phyloP scores from a whole-genome alignment of 441 rosid genomes.

The Gossypium schwendimanii region DNA sequence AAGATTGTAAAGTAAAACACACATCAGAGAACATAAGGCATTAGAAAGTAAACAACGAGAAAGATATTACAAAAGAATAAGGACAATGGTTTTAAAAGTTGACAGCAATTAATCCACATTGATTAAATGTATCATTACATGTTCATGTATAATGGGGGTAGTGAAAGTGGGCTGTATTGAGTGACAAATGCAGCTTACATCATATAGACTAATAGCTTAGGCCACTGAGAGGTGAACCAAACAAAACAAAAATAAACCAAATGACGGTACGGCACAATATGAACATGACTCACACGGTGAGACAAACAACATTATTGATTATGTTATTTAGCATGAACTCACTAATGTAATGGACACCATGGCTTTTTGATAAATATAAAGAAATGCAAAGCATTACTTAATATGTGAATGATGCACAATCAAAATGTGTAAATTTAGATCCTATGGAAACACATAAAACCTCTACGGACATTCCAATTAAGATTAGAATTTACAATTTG shows the following conservation, averaged over 20 bases:
- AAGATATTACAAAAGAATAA: neutral
- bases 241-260: neutral
- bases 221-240: neutral
- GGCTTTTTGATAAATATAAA: neutral
- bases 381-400: no score
- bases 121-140: neutral
- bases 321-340: neutral
- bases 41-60: neutral
- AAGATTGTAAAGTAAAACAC: neutral
- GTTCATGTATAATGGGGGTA: neutral
- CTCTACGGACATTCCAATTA: neutral
- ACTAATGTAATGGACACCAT: neutral
- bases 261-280: neutral
- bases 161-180: neutral
- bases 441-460: neutral
- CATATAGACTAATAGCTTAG: neutral
- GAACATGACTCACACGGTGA: neutral
- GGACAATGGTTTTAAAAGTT: neutral
- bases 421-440: neutral
- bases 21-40: neutral
- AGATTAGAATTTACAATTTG: neutral
- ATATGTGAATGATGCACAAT: no score
- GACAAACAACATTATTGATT: neutral
- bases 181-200: neutral
- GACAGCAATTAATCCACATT: neutral